Evolutionary conservation across 2,329 filamentous ascomycete species (phyloP).

Genomic region (Xylaria sp.): DNA sequence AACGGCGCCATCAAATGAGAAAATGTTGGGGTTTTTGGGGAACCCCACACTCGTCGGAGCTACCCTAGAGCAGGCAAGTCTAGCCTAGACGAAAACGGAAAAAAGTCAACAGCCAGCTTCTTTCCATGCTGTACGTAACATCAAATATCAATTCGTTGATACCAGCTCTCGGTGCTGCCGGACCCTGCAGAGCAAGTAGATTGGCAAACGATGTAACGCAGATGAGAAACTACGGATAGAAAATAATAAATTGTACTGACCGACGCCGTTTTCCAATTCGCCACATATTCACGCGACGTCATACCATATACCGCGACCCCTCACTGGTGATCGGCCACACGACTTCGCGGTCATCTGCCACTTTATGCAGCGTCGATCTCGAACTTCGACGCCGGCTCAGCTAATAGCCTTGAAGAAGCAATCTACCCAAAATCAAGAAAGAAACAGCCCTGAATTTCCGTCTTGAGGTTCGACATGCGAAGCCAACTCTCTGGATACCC

Average conservation of each 20-base stretch:
- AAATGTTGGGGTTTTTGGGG: constrained; percentile 4
- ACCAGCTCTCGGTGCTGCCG: too few relatives aligned
- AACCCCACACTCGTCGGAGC: constrained; percentile 9
- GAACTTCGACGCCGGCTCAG: background rate
- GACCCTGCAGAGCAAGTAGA: too few relatives aligned
- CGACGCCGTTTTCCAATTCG: background rate
- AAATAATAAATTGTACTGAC: too few relatives aligned
- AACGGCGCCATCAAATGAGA: constrained; percentile 17
- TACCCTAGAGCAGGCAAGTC: background rate
- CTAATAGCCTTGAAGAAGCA: background rate
- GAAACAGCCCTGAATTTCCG: background rate
- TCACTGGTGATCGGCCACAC: background rate
- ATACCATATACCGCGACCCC: background rate
- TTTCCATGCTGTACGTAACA: too few relatives aligned
- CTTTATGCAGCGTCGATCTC: constrained; percentile 13
- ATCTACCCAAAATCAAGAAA: background rate
- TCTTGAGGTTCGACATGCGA: background rate
- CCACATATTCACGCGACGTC: background rate
- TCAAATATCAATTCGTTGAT: too few relatives aligned
- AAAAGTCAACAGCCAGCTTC: background rate
- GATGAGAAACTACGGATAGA: too few relatives aligned
- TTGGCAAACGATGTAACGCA: too few relatives aligned
- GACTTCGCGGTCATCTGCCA: constrained; percentile 3
- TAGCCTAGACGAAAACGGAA: background rate
- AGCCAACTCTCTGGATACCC: too few relatives aligned